Percentiles rank a stretch among this genome's conserved stretches.
Evolutionary conservation across 768 basidiomycete genomes (phyloP).

Genomic region (Artomyces pyxidatus): DNA sequence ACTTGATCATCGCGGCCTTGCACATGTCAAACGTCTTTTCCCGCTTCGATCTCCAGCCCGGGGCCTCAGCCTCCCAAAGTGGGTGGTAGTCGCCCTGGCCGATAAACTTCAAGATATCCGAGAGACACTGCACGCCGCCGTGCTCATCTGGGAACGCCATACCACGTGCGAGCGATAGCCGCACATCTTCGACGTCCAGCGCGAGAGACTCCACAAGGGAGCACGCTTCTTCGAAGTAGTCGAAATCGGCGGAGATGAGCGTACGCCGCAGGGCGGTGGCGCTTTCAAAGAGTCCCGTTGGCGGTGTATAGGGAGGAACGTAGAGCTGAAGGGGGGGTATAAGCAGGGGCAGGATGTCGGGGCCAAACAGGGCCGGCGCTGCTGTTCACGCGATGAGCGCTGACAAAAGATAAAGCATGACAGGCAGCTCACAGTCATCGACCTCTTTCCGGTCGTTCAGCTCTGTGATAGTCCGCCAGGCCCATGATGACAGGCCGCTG

Average conservation of each 20-base stretch:
- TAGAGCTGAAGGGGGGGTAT: conserved; percentile 51
- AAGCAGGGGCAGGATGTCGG: conserved; percentile 57
- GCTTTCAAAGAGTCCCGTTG: conserved; percentile 30
- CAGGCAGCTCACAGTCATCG: conserved; percentile 47
- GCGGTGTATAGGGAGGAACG: conserved; percentile 42
- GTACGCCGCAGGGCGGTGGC: conserved; percentile 32
- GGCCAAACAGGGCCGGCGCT: conserved; percentile 53
- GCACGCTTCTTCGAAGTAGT: conserved; percentile 65
- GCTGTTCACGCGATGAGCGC: conserved; percentile 4
- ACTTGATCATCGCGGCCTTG: conserved; percentile 81
- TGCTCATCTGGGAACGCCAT: conserved; percentile 51
- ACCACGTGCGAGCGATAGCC: conserved; percentile 62
- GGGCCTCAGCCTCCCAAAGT: conserved; percentile 43
- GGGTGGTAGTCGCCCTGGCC: conserved; percentile 63
- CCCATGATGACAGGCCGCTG: conserved; percentile 61
- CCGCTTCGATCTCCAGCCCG: conserved; percentile 45
- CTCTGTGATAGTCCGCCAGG: conserved; percentile 68
- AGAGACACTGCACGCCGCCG: conserved; percentile 48
- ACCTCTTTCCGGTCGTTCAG: no score
- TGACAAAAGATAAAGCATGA: not conserved
- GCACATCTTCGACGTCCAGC: conserved; percentile 71
- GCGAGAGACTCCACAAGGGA: conserved; percentile 70
- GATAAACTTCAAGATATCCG: conserved; percentile 62
- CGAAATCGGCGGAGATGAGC: conserved; percentile 59
- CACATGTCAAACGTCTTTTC: conserved; percentile 73